phyloP scores from a whole-genome alignment of 2,329 filamentous ascomycete species.

The Curvularia sp. region DNA sequence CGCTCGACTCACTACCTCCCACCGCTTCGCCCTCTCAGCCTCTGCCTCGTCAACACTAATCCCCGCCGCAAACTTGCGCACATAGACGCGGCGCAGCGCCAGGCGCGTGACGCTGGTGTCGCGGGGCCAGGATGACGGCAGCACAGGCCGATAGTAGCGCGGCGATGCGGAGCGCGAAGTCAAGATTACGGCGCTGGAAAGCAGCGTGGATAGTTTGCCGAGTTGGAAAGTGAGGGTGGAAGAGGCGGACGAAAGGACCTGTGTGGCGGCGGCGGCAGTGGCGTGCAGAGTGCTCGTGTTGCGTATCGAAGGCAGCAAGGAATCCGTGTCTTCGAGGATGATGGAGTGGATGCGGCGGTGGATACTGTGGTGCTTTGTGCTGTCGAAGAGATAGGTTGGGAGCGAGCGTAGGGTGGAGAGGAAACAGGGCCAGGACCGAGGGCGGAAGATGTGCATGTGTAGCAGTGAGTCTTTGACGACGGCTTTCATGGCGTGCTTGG shows the following conservation, averaged over 20 bases:
- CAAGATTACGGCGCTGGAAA: constrained; percentile 25
- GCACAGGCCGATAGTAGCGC: constrained; percentile 19
- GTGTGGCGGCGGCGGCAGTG: background rate
- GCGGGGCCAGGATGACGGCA: constrained; percentile 44
- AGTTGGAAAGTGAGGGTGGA: constrained; percentile 24
- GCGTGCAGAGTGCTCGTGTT: background rate
- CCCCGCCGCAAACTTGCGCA: constrained; percentile 48
- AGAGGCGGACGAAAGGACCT: constrained; percentile 27
- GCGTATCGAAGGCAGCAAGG: constrained; percentile 52
- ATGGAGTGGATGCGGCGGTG: constrained; percentile 59
- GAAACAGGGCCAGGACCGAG: constrained; percentile 59
- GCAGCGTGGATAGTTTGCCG: constrained; percentile 9
- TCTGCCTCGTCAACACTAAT: constrained; percentile 51
- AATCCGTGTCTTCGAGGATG: constrained; percentile 62
- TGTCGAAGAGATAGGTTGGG: constrained; percentile 59
- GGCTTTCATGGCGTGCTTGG: constrained; percentile 23
- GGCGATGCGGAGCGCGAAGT: constrained; percentile 24
- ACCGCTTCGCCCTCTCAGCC: constrained; percentile 44
- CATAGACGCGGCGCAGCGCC: constrained; percentile 42
- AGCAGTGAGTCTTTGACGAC: constrained; percentile 54
- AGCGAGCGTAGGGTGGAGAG: constrained; percentile 59
- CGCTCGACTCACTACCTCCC: constrained; percentile 48
- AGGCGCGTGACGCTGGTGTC: constrained; percentile 42
- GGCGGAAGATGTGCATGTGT: constrained; percentile 67
- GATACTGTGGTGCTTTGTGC: constrained; percentile 58